phyloP scores from a whole-genome alignment of 148 eudicot genomes.

The Beta vulgaris region DNA sequence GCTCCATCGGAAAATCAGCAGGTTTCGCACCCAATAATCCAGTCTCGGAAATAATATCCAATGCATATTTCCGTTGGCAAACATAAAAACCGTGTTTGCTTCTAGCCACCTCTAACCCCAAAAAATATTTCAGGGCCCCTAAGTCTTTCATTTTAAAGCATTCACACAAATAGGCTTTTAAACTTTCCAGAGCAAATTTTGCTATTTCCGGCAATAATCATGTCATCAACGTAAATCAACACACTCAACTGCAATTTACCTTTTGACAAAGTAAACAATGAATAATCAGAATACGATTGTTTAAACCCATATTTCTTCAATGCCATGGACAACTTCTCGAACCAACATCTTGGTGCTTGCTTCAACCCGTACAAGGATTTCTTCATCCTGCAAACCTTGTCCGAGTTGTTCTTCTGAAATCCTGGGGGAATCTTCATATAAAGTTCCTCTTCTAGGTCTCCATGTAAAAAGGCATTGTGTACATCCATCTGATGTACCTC shows the following conservation, averaged over 20 bases:
- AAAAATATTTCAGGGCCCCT: neutral
- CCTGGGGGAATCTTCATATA: neutral
- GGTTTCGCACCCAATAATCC: neutral
- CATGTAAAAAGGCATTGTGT: neutral
- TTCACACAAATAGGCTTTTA: neutral
- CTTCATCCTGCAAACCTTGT: neutral
- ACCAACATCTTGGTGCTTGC: too few species aligned
- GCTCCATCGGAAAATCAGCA: neutral
- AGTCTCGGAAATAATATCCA: neutral
- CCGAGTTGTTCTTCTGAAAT: neutral
- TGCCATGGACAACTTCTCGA: too few species aligned
- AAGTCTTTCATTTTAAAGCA: neutral
- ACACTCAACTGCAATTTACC: neutral
- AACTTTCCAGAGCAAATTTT: neutral
- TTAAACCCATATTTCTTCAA: too few species aligned
- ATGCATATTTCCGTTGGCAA: neutral
- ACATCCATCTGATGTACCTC: neutral
- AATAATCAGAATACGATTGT: neutral
- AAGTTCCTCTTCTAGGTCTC: neutral
- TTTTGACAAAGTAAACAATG: neutral
- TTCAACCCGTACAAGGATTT: neutral
- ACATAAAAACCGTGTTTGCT: neutral
- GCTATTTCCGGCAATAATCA: too few species aligned
- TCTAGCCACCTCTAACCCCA: neutral
- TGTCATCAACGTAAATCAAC: neutral